Conservation (phyloP, 768 basidiomycete genomes). For the Tulasnella sp. region DNA sequence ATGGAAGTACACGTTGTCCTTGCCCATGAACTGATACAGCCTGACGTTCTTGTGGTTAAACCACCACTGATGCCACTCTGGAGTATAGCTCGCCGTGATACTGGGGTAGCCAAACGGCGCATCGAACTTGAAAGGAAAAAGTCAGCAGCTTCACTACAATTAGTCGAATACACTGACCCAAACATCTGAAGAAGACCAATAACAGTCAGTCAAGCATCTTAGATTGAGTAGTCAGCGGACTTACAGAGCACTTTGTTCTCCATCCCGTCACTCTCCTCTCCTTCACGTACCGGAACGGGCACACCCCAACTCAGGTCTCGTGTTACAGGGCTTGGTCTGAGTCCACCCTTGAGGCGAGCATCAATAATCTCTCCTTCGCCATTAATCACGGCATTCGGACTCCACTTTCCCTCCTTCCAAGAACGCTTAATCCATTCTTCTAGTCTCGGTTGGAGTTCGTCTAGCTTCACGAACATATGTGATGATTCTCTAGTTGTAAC, state of each 20-base stretch:
- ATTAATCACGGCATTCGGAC: constrained; percentile 82
- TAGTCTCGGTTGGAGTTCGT: constrained; percentile 64
- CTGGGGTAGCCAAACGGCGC: constrained; percentile 95
- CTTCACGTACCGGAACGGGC: constrained; percentile 62
- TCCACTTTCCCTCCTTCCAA: constrained; percentile 79
- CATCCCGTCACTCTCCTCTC: constrained; percentile 73
- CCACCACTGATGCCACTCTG: constrained; percentile 98
- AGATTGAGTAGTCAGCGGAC: constrained; percentile 28
- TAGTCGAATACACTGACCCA: constrained; percentile 54
- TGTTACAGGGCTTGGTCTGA: constrained; percentile 83
- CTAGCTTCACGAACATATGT: constrained; percentile 86
- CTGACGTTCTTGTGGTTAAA: constrained; percentile 77
- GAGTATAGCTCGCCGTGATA: constrained; percentile 89
- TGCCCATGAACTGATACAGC: constrained; percentile 99
- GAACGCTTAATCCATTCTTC: constrained; percentile 82
- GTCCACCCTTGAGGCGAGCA: constrained; percentile 69
- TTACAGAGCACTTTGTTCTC: constrained; percentile 87
- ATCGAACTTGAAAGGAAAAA: constrained; percentile 52
- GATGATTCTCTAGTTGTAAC: constrained; percentile 64
- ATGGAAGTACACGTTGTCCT: constrained; percentile 98
- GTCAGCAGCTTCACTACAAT: background rate
- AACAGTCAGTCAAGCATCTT: constrained; percentile 4
- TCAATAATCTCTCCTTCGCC: constrained; percentile 79
- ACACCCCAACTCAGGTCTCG: constrained; percentile 95
- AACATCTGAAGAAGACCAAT: constrained; percentile 46